Percentiles rank a stretch among this genome's conserved stretches.
These are phyloP conservation scores for Dalbergia cochinchinensis DNA, from an alignment of 306 rosid species.

Conservation along the genomic window DNA sequence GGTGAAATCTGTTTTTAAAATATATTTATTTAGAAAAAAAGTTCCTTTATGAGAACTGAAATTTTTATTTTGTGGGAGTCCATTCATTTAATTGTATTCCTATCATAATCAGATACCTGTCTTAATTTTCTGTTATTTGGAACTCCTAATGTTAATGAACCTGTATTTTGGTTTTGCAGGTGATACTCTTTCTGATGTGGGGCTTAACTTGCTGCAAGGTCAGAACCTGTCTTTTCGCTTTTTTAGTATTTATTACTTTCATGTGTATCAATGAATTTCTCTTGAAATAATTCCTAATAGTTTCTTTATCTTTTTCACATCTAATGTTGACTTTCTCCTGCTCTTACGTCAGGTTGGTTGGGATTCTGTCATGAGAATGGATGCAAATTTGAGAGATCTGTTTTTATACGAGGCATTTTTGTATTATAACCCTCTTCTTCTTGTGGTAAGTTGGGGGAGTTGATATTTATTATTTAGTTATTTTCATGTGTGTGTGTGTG, in stretches of 20 bases:
- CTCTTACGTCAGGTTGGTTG: slow-evolving; percentile 78
- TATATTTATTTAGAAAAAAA: slow-evolving; percentile 14
- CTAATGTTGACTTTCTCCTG: slow-evolving; percentile 31
- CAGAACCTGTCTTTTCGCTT: slow-evolving; percentile 46
- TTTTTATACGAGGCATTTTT: slow-evolving; percentile 94
- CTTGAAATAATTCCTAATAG: background rate
- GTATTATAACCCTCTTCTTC: slow-evolving; percentile 95
- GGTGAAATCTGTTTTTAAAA: slow-evolving; percentile 20
- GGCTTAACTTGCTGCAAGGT: slow-evolving; percentile 96
- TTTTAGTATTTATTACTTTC: slow-evolving; percentile 8
- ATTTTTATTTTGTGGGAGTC: slow-evolving; percentile 26
- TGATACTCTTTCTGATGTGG: slow-evolving; percentile 78
- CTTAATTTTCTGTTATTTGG: slow-evolving; percentile 29
- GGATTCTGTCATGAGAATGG: slow-evolving; percentile 99
- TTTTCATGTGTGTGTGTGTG: slow-evolving; percentile 17
- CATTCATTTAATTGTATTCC: slow-evolving; percentile 28
- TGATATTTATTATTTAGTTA: slow-evolving; percentile 27
- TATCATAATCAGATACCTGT: background rate
- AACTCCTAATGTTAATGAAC: slow-evolving; percentile 20
- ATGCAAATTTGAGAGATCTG: slow-evolving; percentile 80
- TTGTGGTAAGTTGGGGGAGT: slow-evolving; percentile 68
- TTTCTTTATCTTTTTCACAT: slow-evolving; percentile 15
- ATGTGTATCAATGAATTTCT: slow-evolving; percentile 11
- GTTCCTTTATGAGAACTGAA: slow-evolving; percentile 14
- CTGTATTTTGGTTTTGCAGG: slow-evolving; percentile 64